Conservation (phyloP, 2,329 filamentous ascomycete species). For the Aspergillus terreus region DNA sequence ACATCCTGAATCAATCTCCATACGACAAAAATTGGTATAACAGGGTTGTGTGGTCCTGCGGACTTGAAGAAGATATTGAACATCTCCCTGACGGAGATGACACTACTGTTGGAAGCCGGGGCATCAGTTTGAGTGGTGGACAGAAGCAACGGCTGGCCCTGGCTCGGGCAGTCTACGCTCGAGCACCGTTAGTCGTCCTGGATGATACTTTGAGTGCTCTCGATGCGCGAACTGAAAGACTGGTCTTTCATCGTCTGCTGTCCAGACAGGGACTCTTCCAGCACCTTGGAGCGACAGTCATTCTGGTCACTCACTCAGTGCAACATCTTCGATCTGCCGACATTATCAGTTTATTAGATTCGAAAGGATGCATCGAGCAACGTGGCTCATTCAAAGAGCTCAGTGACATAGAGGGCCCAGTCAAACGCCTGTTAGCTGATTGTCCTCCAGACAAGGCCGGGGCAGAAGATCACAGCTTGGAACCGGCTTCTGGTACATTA, state of each 20-base stretch:
- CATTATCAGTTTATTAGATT: conserved; percentile 4
- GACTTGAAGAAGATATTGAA: too few relatives aligned
- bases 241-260: conserved; percentile 4
- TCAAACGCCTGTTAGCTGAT: not conserved
- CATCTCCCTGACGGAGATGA: too few relatives aligned
- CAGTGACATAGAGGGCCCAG: not conserved
- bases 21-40: too few relatives aligned
- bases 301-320: conserved; percentile 12
- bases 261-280: conserved; percentile 7
- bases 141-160: conserved; percentile 4
- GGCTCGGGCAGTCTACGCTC: conserved; percentile 17
- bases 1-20: too few relatives aligned
- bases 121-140: too few relatives aligned
- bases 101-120: too few relatives aligned
- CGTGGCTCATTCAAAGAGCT: not conserved
- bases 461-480: too few relatives aligned
- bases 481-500: not conserved
- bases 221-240: conserved; percentile 4
- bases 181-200: conserved; percentile 9
- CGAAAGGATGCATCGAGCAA: not conserved
- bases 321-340: conserved; percentile 1
- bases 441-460: not conserved
- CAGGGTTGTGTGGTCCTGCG: too few relatives aligned
- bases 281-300: conserved; percentile 6
- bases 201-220: conserved; percentile 32